Base-by-base conservation (phyloP, 805 yeast genomes). In the Zygotorulaspora sp. region DNA sequence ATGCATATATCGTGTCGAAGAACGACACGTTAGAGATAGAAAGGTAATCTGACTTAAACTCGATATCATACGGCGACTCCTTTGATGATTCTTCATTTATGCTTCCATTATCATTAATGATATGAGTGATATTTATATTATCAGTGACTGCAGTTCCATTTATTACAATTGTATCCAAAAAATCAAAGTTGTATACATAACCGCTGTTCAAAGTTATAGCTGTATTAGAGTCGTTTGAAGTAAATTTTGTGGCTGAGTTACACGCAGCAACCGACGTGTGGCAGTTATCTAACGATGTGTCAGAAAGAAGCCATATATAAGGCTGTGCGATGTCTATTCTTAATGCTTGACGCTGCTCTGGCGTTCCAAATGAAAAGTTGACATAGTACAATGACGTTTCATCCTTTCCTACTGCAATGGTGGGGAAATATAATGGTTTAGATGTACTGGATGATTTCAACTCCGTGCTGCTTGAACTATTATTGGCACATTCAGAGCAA, bases 281-380 rank as follows among this genome's bases (percentile, higher is more conserved):
- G 20, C 52, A 46, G 10, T 36, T 45, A 1, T 40, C 24, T 6
- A 37, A 47, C 2, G 35, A 37, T 1, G 32, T 35, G 4, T 44
- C 46, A 18, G 61, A 48, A 2, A 61, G 26, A 1, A 63, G 51
- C 70, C 71, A 67, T 2, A 58, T 33, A 34, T 60, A 65, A 1
- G 71, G 70, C 35, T 66, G 67, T 5, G 64, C 55, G 6, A 62
- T 57, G 43, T 67, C 72, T 2, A 68, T 44, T 21, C 63, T 49
- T 3, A 68, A 42, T 8, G 29, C 31, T 13, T 55, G 61, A 1
- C 16, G 8, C 41, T 66, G 70, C 0, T 39, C 36, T 1, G 66
- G 62, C 0, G 47, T 42, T 2, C 71, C 72, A 19, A 64, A 28
- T 0, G 63, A 36, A 0, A 56, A 45, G 26, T 65, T 61, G 6